Conservation (phyloP, 1,284 basidiomycete genomes). For the Microbotryum scabiosae region DNA sequence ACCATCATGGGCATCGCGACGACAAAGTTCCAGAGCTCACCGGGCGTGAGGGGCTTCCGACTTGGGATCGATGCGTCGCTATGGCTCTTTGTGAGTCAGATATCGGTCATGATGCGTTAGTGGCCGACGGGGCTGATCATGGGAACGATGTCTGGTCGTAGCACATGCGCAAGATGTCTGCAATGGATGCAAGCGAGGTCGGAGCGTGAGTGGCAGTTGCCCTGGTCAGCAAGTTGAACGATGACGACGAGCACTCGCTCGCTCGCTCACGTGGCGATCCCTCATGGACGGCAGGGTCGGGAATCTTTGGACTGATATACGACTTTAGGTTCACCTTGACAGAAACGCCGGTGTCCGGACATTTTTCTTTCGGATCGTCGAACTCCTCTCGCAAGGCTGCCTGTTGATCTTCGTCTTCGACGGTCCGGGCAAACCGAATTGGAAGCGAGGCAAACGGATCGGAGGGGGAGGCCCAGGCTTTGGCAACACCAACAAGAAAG, state of each 20-base stretch:
- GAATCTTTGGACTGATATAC: no score
- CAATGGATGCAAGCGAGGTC: conserved; percentile 5
- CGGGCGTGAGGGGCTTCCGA: conserved; percentile 39
- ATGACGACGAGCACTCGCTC: conserved; percentile 38
- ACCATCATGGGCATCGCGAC: conserved; percentile 8
- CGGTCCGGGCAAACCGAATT: conserved; percentile 68
- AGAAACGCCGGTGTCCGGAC: conserved; percentile 46
- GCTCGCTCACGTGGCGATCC: no score
- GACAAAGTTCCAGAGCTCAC: conserved; percentile 1
- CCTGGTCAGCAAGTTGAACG: not conserved
- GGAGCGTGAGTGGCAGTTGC: not conserved
- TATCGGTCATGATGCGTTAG: not conserved
- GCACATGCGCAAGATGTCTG: conserved; percentile 2
- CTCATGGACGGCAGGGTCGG: no score
- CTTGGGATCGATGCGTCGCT: conserved; percentile 44
- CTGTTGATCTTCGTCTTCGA: conserved; percentile 91
- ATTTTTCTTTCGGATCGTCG: conserved; percentile 51
- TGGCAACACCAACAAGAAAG: conserved; percentile 59
- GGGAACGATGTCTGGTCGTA: not conserved
- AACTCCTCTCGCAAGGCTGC: conserved; percentile 66
- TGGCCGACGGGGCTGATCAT: not conserved
- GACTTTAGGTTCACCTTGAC: conserved; percentile 44
- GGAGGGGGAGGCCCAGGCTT: conserved; percentile 54
- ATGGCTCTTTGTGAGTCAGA: conserved; percentile 19
- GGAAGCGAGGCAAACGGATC: conserved; percentile 71